Base-by-base conservation (phyloP, 495 filamentous ascomycete species). In the Podospora pseudopauciseta region DNA sequence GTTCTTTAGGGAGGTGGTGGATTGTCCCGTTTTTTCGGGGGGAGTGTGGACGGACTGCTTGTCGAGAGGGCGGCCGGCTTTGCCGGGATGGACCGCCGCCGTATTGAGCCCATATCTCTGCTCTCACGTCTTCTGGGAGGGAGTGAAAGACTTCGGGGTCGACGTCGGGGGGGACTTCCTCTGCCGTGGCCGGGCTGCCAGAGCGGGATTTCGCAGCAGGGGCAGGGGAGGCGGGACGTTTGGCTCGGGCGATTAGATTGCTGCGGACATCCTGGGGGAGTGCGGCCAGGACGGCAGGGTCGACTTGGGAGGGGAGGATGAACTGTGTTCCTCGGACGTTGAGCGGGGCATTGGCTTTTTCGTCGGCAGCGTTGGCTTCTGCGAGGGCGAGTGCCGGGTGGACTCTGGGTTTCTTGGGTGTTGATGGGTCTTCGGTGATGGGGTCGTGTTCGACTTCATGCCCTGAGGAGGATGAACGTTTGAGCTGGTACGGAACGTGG, bases 291-390 rank as follows among this genome's bases (percentile, higher is more conserved):
- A 94, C 88, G 34, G 82, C 79, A 0, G 88, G 90, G 73, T 97
- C 93, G 11, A 90, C 81, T 70, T 93, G 89, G 4, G 88, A 88
- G 3, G 93, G 93, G 72, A 97, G 78, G 68, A 97, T 87, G 75
- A 97, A 97, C 75, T 97, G 93, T 11, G 92, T 94, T 0, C 93
- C 93, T 3, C 85, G 78, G 0, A 90, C 87, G 72, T 97, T 96
- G 18, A 96, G 79, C 3, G 89, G 86, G 62, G 86, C 90, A 32
- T 82, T 83, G 68, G 85, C 80, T 71, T 86, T 86, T 32, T 75
- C 77, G 69, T 90, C 88, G 44, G 82, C 81, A 32, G 87, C 82
- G 13, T 83, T 84, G 20, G 84, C 83, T 71, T 73, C 82, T 11
- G 86, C 77, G 64, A 87, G 79, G 32, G 83, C 82, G 16, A 85